Conservation (phyloP, 257 asterid genomes). For the Nicotiana otophora region DNA sequence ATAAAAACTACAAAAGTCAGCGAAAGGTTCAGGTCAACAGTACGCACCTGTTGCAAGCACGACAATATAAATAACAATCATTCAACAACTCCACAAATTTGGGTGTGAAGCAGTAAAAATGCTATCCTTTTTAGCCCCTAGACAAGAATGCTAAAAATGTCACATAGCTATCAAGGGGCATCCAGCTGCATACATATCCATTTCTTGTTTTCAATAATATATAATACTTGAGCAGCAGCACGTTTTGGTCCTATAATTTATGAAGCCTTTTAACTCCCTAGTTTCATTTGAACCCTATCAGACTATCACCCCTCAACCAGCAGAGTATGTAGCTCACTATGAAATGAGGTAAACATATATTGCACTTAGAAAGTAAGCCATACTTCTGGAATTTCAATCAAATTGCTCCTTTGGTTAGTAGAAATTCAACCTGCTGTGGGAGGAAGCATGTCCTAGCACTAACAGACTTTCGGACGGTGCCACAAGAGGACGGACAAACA, state of each 20-base stretch:
- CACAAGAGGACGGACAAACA: not conserved
- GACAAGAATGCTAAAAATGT: not conserved
- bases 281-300: not conserved
- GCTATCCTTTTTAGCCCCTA: not conserved
- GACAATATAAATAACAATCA: not conserved
- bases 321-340: not conserved
- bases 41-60: not conserved
- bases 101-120: not conserved
- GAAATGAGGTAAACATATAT: not conserved
- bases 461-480: not conserved
- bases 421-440: not conserved
- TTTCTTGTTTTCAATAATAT: not conserved
- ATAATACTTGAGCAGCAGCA: not conserved
- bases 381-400: not conserved
- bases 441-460: not conserved
- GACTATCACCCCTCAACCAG: not conserved
- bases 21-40: not conserved
- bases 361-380: not conserved
- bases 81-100: not conserved
- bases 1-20: not conserved
- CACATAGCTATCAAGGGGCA: not conserved
- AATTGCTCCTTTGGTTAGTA: not conserved
- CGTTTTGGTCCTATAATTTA: not conserved
- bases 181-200: not conserved
- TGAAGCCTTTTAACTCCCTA: not conserved